Base-by-base conservation (phyloP, 1,139 yeast species). In the Arxiozyma slooffiae region DNA sequence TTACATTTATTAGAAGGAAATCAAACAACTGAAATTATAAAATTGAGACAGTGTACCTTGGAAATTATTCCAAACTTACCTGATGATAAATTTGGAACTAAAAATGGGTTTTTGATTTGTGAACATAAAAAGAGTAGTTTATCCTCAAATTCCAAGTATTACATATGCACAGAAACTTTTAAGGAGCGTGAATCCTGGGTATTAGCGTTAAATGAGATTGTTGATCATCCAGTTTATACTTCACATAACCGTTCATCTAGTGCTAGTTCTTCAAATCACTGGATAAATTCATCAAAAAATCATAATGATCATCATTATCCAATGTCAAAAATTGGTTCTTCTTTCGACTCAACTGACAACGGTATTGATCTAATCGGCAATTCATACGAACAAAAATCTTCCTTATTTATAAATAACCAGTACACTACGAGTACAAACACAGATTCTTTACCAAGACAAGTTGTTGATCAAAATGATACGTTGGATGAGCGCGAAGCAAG, bases 161-260 rank as follows among this genome's bases (percentile, higher is more conserved):
- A 82, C 48, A 76, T 89, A 54, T 88, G 95, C 67, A 88, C 95
- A 2, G 96, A 89, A 64, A 79, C 85, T 1, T 87, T 85, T 49
- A 75, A 72, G 37, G 96, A 88, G 60, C 77, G 96, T 50, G 95
- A 86, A 58, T 75, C 75, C 5, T 86, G 96, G 96, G 78, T 84
- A 26, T 73, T 78, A 21, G 75, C 79, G 1, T 68, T 85, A 56
- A 72, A 81, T 42, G 82, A 78, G 53, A 72, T 72, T 48, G 65
- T 67, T 4, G 67, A 62, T 30, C 45, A 48, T 18, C 40, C 34
- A 14, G n/a, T 17, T 4, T 41, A 8, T 16, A 38, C 24, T 14
- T 24, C 26, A 4, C 39, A 42, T 16, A 8, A 30, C 11, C 46
- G 42, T 20, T 23, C 37, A 21, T 37, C 42, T 7, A 38, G 21